Percentiles rank a stretch among this genome's conserved stretches.
These are phyloP conservation scores for Fomitopsis betulina DNA, from an alignment of 1,284 basidiomycete species.

Conservation along the genomic window DNA sequence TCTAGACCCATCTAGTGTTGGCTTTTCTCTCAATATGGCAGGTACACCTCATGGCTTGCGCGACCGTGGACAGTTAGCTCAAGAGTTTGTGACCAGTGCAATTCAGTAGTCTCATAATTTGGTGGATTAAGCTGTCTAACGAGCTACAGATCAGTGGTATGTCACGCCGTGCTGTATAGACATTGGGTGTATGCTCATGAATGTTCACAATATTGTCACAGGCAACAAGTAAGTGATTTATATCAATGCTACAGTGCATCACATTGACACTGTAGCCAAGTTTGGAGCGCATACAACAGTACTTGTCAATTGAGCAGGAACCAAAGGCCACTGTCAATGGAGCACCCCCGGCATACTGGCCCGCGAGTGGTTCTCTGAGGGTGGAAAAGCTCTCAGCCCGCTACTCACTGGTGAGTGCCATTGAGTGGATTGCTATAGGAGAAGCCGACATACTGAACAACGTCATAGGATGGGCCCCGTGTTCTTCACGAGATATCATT, in stretches of 20 bases:
- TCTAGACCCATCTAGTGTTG: constrained; percentile 38
- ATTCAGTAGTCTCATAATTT: constrained; percentile 50
- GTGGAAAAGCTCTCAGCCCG: constrained; percentile 60
- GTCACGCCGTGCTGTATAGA: constrained; percentile 7
- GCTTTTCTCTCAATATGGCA: constrained; percentile 48
- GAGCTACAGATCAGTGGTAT: constrained; percentile 54
- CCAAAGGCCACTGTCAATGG: constrained; percentile 32
- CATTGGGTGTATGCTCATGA: background rate
- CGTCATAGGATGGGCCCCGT: constrained; percentile 30
- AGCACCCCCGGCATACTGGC: constrained; percentile 74
- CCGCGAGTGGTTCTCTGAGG: constrained; percentile 60
- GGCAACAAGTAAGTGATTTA: background rate
- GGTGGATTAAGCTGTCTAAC: constrained; percentile 51
- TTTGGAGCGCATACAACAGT: constrained; percentile 2
- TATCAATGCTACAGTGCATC: background rate
- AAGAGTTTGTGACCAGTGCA: constrained; percentile 30
- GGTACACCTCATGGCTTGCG: constrained; percentile 20
- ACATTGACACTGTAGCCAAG: background rate
- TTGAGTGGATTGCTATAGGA: too few species aligned
- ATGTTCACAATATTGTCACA: background rate
- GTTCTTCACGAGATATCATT: constrained; percentile 48
- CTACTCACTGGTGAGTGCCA: constrained; percentile 38
- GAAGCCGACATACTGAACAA: background rate
- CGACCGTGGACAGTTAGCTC: background rate
- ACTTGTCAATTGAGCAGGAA: constrained; percentile 2